Conservation (phyloP, 2,329 filamentous ascomycete genomes). For the Alternaria gaisen region DNA sequence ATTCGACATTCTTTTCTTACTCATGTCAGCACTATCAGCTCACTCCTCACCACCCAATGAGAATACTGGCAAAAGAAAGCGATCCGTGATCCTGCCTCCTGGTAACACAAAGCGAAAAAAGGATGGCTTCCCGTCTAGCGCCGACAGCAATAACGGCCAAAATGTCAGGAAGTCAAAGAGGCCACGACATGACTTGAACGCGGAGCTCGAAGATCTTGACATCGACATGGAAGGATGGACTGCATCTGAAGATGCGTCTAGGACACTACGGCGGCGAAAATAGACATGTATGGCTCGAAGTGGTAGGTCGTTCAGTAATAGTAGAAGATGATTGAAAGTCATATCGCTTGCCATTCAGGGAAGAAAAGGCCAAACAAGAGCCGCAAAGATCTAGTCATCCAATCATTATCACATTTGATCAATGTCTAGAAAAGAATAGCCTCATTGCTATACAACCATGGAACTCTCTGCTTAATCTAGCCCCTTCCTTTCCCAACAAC, state of each 20-base stretch:
- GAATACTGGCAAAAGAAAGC: neutral
- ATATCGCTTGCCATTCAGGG: neutral
- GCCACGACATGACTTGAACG: neutral
- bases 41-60: neutral
- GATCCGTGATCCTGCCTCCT: fast-evolving
- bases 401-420: neutral
- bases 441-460: neutral
- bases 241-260: neutral
- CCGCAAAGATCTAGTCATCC: neutral
- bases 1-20: fast-evolving
- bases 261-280: neutral
- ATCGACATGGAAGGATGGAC: slow-evolving; percentile 10
- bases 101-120: neutral
- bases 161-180: neutral
- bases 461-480: neutral
- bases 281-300: neutral
- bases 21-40: neutral
- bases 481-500: neutral
- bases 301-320: neutral
- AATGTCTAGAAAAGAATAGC: neutral
- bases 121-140: neutral
- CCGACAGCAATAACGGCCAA: neutral
- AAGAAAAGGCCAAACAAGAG: too few species aligned
- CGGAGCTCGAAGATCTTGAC: slow-evolving; percentile 1
- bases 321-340: neutral